Evolutionary conservation across 805 yeast genomes (phyloP).

Genomic region (Ogataea sp.): DNA sequence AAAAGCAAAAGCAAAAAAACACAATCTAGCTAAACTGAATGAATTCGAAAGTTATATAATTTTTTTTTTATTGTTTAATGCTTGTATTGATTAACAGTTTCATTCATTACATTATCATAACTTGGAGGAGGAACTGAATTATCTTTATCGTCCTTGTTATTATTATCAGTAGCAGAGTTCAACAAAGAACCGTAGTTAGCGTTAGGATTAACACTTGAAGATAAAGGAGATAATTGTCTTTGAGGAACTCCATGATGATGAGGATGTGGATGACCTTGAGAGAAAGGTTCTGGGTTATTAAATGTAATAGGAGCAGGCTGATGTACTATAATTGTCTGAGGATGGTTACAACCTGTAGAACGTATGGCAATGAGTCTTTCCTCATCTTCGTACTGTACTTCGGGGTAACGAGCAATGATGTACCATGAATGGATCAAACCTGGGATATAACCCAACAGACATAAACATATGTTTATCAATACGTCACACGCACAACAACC

Average conservation of each 20-base stretch:
- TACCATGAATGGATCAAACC: conserved; percentile 65
- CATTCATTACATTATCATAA: conserved; percentile 27
- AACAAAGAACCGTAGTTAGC: conserved; percentile 6
- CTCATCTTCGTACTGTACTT: conserved; percentile 8
- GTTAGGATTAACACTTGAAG: conserved; percentile 2
- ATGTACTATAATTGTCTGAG: conserved; percentile 4
- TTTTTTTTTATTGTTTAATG: too few species aligned
- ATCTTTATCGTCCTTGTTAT: not conserved
- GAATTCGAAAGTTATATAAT: too few species aligned
- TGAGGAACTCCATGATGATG: conserved; percentile 3
- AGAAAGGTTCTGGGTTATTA: conserved; percentile 26
- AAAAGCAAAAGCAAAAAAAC: not conserved
- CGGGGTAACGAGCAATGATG: conserved; percentile 51
- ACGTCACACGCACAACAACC: conserved; percentile 68
- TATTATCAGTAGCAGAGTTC: conserved; percentile 10
- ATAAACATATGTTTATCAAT: conserved; percentile 55
- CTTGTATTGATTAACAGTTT: conserved; percentile 21
- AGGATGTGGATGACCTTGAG: conserved; percentile 4
- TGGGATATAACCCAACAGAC: conserved; percentile 59
- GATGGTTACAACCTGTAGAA: conserved; percentile 13
- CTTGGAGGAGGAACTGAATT: conserved; percentile 24
- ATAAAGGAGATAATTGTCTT: conserved; percentile 16
- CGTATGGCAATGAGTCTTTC: conserved; percentile 14
- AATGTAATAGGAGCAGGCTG: conserved; percentile 11
- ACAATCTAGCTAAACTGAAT: too few species aligned